Evolutionary conservation across 192 early-diverging fungal genomes (phyloP).

Genomic region (Coemansia sp.): DNA sequence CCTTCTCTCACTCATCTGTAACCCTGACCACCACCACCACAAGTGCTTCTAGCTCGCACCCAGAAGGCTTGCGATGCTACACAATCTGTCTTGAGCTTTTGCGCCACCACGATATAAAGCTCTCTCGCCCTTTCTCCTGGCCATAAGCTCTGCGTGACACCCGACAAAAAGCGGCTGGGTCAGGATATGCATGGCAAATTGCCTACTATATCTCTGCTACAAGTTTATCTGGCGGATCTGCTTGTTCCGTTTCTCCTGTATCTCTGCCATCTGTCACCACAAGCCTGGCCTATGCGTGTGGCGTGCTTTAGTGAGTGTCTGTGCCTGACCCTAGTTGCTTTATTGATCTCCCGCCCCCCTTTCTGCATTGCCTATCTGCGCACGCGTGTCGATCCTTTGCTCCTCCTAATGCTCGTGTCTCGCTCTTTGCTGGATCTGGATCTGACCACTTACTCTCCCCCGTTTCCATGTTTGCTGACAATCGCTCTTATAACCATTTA

Average conservation of each 20-base stretch:
- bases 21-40: neutral
- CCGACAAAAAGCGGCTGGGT: constrained; percentile 1
- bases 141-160: neutral
- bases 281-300: neutral
- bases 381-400: constrained; percentile 14
- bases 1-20: constrained; percentile 2
- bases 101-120: neutral
- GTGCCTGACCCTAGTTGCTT: neutral
- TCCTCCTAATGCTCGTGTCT: neutral
- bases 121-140: neutral
- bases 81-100: constrained; percentile 1
- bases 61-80: neutral
- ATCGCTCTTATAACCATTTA: neutral
- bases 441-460: neutral
- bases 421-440: neutral
- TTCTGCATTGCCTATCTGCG: constrained; percentile 9
- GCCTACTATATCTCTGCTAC: constrained; percentile 10
- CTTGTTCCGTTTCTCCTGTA: constrained; percentile 3
- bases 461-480: constrained; percentile 10
- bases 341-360: constrained; percentile 10
- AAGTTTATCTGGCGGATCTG: neutral
- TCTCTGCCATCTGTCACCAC: neutral
- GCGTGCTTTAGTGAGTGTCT: neutral
- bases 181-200: constrained; percentile 11
- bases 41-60: neutral